A percentile compares a stretch with the other conserved stretches of the same genome.
phyloP scores from a whole-genome alignment of 257 asterid species.

The Verbena officinalis region DNA sequence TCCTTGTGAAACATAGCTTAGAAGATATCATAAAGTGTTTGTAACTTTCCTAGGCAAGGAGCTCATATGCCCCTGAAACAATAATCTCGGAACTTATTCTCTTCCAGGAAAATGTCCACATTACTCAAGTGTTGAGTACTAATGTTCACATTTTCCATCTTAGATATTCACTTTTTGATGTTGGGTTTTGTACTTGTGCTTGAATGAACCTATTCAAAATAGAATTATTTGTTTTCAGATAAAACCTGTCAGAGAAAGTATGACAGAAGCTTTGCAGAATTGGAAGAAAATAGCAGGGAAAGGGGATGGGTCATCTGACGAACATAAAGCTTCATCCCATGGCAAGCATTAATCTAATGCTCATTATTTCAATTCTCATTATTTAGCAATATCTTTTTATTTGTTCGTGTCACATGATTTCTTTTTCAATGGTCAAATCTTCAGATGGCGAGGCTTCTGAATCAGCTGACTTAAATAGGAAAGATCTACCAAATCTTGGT shows the following conservation, averaged over 20 bases:
- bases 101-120: not conserved
- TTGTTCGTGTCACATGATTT: constrained; percentile 26
- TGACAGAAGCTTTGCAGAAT: constrained; percentile 92
- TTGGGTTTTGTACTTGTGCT: not conserved
- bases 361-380: constrained; percentile 7
- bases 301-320: constrained; percentile 79
- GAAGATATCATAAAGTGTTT: too few species aligned
- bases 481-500: constrained; percentile 45
- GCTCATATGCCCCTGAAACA: too few species aligned
- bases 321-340: constrained; percentile 61
- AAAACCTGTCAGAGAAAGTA: constrained; percentile 92
- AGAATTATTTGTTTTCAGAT: constrained; percentile 48
- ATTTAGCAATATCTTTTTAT: constrained; percentile 4
- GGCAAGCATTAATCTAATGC: constrained; percentile 46
- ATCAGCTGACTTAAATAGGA: constrained; percentile 56
- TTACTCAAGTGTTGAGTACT: not conserved
- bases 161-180: constrained; percentile 13
- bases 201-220: too few species aligned
- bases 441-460: constrained; percentile 74
- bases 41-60: too few species aligned
- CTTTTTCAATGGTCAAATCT: constrained; percentile 24
- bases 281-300: constrained; percentile 93
- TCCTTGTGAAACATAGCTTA: too few species aligned
- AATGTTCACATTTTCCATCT: not conserved
- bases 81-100: too few species aligned